Percentiles rank a stretch among this genome's conserved stretches.
These are phyloP conservation scores for Pseudozyma pruni DNA, from an alignment of 1,284 basidiomycete genomes.

Conservation along the genomic window DNA sequence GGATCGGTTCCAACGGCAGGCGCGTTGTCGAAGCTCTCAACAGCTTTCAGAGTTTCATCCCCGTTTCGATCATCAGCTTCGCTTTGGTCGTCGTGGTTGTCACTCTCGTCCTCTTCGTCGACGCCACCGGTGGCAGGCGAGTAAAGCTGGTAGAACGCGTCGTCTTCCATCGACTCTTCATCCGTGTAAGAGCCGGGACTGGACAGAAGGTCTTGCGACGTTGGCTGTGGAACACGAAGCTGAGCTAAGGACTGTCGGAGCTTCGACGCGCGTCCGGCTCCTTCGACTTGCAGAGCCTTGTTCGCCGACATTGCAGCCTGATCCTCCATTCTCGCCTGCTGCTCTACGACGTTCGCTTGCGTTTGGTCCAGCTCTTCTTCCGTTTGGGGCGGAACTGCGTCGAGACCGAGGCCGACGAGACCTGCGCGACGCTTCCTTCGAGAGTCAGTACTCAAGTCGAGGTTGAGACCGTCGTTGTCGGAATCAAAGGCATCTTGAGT, in stretches of 20 bases:
- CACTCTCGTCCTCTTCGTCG: slow-evolving; percentile 35
- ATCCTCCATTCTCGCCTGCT: neutral
- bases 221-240: slow-evolving; percentile 12
- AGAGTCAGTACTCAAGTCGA: slow-evolving; percentile 16
- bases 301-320: neutral
- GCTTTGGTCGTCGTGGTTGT: slow-evolving; percentile 5
- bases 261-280: slow-evolving; percentile 8
- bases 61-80: neutral
- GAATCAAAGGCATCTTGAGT: slow-evolving; percentile 4
- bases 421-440: slow-evolving; percentile 25
- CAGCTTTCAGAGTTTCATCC: neutral
- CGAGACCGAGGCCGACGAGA: slow-evolving; percentile 31
- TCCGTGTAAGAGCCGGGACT: slow-evolving; percentile 30
- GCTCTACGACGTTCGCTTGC: neutral
- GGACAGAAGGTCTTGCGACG: slow-evolving; percentile 23
- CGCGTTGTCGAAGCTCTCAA: neutral
- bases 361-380: neutral
- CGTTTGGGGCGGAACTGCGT: slow-evolving; percentile 8
- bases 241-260: slow-evolving; percentile 7
- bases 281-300: neutral
- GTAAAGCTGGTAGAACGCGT: slow-evolving; percentile 47
- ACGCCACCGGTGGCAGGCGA: slow-evolving; percentile 26
- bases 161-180: slow-evolving; percentile 40
- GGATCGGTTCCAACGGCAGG: neutral
- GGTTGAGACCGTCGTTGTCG: slow-evolving; percentile 13